These are phyloP conservation scores for Penicillium diatomitis DNA, from an alignment of 495 filamentous ascomycete genomes.

Conservation along the genomic window DNA sequence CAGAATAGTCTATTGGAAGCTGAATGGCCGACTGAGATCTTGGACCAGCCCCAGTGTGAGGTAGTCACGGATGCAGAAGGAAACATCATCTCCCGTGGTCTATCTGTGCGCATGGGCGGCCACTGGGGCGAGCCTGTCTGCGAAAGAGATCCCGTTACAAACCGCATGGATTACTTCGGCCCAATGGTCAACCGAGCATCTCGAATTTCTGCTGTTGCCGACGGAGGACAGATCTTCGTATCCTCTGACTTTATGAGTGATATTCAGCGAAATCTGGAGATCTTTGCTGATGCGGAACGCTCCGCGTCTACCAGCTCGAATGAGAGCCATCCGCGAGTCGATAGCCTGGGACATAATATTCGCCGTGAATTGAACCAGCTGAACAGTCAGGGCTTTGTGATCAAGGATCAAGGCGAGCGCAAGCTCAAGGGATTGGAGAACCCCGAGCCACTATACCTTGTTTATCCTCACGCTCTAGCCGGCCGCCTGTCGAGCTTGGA, in stretches of 20 bases:
- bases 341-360: slow-evolving; percentile 51
- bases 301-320: slow-evolving; percentile 58
- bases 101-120: slow-evolving; percentile 95
- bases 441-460: slow-evolving; percentile 86
- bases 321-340: slow-evolving; percentile 57
- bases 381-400: slow-evolving; percentile 87
- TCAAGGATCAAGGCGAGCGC: slow-evolving; percentile 88
- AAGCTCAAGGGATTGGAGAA: slow-evolving; percentile 97
- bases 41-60: slow-evolving; percentile 76
- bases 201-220: slow-evolving; percentile 86
- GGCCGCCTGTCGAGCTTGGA: slow-evolving; percentile 63
- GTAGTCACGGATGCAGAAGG: slow-evolving; percentile 75
- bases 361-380: slow-evolving; percentile 80
- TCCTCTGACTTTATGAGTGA: slow-evolving; percentile 95
- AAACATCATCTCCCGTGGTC: slow-evolving; percentile 80
- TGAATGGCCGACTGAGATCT: slow-evolving; percentile 86
- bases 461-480: slow-evolving; percentile 83
- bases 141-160: slow-evolving; percentile 89
- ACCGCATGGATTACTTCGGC: slow-evolving; percentile 98
- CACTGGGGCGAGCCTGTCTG: slow-evolving; percentile 93
- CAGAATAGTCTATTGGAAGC: slow-evolving; percentile 80
- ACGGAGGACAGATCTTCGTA: slow-evolving; percentile 94
- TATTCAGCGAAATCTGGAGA: slow-evolving; percentile 82
- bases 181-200: slow-evolving; percentile 98
- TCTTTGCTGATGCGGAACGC: slow-evolving; percentile 69